Conservation (phyloP, 164 flowering plant species). For the Chimonanthus praecox region DNA sequence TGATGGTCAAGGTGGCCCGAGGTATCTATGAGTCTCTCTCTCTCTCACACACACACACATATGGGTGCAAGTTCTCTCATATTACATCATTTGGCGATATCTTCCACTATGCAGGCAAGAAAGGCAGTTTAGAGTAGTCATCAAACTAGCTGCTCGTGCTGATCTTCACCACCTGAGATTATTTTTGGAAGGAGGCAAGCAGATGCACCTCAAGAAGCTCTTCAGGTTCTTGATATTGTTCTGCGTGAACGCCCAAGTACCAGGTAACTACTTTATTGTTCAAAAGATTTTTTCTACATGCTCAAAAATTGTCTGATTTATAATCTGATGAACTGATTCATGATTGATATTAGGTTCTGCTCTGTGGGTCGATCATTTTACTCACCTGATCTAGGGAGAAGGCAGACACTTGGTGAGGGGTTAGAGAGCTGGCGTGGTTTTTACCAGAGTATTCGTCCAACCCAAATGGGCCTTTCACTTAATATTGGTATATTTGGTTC, state of each 20-base stretch:
- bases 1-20: constrained; percentile 59
- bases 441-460: constrained; percentile 94
- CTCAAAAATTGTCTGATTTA: neutral
- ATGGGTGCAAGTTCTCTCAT: neutral
- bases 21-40: constrained; percentile 27
- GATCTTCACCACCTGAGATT: constrained; percentile 80
- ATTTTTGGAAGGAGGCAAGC: constrained; percentile 77
- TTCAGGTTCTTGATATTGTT: constrained; percentile 95
- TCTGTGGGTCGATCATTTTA: constrained; percentile 91
- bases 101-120: constrained; percentile 46
- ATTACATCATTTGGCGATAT: neutral
- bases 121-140: constrained; percentile 67
- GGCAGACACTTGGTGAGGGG: constrained; percentile 83
- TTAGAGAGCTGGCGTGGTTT: constrained; percentile 97
- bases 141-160: constrained; percentile 90
- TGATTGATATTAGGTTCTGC: constrained; percentile 40
- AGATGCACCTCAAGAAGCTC: constrained; percentile 99
- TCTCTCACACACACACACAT: neutral
- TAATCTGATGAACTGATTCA: neutral
- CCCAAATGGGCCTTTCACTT: constrained; percentile 95
- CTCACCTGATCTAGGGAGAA: constrained; percentile 78
- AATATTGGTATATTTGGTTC: constrained; percentile 60
- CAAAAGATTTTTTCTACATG: neutral
- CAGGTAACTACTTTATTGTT: constrained; percentile 30
- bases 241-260: constrained; percentile 79